Percentiles rank a stretch among this genome's conserved stretches.
Evolutionary conservation across 805 yeast genomes (phyloP).

Genomic region (Wickerhamiella kazuoi): DNA sequence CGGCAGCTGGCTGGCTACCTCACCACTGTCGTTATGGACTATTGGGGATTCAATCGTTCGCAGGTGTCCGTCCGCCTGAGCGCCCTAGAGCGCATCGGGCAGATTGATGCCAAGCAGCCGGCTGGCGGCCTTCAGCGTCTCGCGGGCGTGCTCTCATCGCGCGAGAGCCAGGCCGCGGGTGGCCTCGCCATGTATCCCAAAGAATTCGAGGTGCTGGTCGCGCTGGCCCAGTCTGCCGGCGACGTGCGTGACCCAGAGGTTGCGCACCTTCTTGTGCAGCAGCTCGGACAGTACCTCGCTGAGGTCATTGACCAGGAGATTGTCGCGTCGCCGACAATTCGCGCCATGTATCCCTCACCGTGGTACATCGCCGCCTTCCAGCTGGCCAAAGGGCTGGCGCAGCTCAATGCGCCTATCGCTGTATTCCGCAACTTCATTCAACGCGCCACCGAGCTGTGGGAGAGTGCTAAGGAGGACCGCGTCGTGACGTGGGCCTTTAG

Average conservation of each 20-base stretch:
- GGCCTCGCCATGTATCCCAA: slow-evolving; percentile 10
- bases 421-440: slow-evolving; percentile 11
- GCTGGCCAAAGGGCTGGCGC: slow-evolving; percentile 19
- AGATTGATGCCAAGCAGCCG: slow-evolving; percentile 7
- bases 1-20: background rate
- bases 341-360: slow-evolving; percentile 24
- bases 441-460: slow-evolving; percentile 13
- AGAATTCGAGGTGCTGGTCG: slow-evolving; percentile 37
- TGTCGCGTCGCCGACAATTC: slow-evolving; percentile 14
- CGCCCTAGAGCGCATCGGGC: slow-evolving; percentile 12
- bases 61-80: slow-evolving; percentile 9
- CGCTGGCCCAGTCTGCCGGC: slow-evolving; percentile 33
- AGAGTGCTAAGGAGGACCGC: slow-evolving; percentile 3
- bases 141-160: slow-evolving; percentile 3
- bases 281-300: slow-evolving; percentile 29
- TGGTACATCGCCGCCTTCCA: slow-evolving; percentile 22
- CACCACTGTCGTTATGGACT: slow-evolving; percentile 9
- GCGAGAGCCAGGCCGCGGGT: slow-evolving; percentile 1
- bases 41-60: slow-evolving; percentile 11
- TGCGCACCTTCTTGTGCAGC: slow-evolving; percentile 28
- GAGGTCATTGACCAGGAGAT: slow-evolving; percentile 31
- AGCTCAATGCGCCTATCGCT: slow-evolving; percentile 19
- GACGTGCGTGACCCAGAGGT: slow-evolving; percentile 23
- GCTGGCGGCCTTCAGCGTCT: slow-evolving; percentile 10
- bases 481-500: slow-evolving; percentile 14